Conservation (phyloP, 148 eudicot species). For the Rhododendron kiyosumense region DNA sequence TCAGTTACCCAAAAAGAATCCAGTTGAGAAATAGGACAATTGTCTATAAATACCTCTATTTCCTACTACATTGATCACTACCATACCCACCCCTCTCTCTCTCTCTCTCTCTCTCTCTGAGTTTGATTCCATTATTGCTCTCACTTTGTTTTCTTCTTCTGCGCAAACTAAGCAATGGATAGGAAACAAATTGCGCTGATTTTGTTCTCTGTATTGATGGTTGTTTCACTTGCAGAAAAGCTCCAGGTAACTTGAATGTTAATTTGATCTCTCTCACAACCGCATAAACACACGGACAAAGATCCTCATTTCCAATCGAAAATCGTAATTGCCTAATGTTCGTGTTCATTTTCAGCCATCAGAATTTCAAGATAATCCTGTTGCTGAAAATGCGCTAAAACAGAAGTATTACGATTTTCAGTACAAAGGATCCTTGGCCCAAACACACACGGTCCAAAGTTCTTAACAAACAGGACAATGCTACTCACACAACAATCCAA, state of each 20-base stretch:
- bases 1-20: background rate
- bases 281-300: no score
- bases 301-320: background rate
- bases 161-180: slow-evolving; percentile 23
- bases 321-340: background rate
- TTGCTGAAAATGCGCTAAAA: background rate
- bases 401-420: background rate
- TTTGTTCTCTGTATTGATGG: slow-evolving; percentile 24
- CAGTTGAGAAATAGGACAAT: background rate
- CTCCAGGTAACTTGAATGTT: slow-evolving; percentile 22
- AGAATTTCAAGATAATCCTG: background rate
- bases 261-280: no score
- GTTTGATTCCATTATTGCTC: background rate
- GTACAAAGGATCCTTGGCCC: background rate
- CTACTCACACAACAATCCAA: no score
- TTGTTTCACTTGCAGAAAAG: slow-evolving; percentile 20
- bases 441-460: no score
- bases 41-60: background rate
- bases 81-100: background rate
- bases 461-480: background rate
- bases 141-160: background rate
- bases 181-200: slow-evolving; percentile 13
- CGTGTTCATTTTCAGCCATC: background rate
- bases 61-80: background rate
- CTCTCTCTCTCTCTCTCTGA: background rate